These are phyloP conservation scores for Phytophthora parvispora DNA, from an alignment of 352 stramenopile genomes.

Conservation along the genomic window DNA sequence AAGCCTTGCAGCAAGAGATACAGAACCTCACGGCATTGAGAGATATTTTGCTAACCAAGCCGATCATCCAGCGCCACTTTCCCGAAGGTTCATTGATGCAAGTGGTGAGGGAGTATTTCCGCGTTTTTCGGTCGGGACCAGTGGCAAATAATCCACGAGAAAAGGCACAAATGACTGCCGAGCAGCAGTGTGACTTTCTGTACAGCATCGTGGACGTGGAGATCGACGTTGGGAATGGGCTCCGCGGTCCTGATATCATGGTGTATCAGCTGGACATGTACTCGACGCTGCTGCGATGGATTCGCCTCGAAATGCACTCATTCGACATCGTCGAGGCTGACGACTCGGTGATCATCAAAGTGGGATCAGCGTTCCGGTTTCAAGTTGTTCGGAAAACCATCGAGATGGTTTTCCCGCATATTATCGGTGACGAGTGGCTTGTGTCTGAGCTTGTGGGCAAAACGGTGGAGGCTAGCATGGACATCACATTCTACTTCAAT, in stretches of 20 bases:
- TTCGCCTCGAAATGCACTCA: not conserved
- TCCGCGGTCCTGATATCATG: not conserved
- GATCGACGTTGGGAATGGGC: not conserved
- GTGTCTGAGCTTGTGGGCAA: not conserved
- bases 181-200: constrained; percentile 7
- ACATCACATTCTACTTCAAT: not conserved
- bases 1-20: constrained; percentile 37
- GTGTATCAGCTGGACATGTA: not conserved
- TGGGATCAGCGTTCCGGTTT: not conserved
- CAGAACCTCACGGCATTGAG: constrained; percentile 31
- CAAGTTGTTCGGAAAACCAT: not conserved
- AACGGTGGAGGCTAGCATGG: not conserved
- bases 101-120: constrained; percentile 20
- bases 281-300: not conserved
- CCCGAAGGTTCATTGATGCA: constrained; percentile 11
- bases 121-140: not conserved
- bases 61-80: constrained; percentile 10
- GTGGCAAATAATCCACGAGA: not conserved
- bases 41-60: constrained; percentile 1
- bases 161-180: not conserved
- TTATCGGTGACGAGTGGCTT: not conserved
- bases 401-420: not conserved
- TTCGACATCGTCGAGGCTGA: not conserved
- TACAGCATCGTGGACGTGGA: not conserved
- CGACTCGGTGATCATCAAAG: not conserved